Base-by-base conservation (phyloP, 306 rosid species). In the Prunus salicina region DNA sequence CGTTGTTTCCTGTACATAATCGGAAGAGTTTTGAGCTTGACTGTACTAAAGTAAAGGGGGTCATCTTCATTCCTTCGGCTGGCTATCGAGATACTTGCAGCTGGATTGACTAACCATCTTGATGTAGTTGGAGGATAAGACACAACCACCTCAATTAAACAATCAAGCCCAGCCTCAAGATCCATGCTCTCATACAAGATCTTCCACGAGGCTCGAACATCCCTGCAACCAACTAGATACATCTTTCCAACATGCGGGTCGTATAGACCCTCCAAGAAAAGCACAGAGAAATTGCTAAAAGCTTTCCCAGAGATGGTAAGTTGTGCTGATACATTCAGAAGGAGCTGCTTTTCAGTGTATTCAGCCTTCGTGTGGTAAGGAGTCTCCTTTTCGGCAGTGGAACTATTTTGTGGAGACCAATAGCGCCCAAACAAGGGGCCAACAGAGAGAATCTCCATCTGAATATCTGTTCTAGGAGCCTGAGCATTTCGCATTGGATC, bases 191-290 rank as follows among this genome's bases (percentile, higher is more conserved):
- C 87, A 34, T 71, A 80, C 52, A 92, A 81, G 69, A 90, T 82
- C 68, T 87, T 78, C 97, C 98, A 87, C 0, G 96, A 89, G 49
- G 95, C 92, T 73, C 92, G 83, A 75, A 90, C 89, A 51, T 90
- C 96, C 80, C 96, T 87, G 83, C 98, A 95, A 61, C 97, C 97
- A 67, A 95, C 78, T 69, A 95, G 85, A 85, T 92, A 95, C 97
- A 90, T 89, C 78, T 88, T 84, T 47, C 97, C 97, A 52, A 84
- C 91, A 53, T 67, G 96, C 53, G 91, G 96, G 46, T 95, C 96
- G 73, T 92, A 92, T 69, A 90, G 82, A 71, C 98, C 98, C 81
- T 95, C 98, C 65, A 95, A 77, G 79, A 84, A 92, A 63, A 95
- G 86, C 15, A 79, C 75, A 43, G 93, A 89, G 71, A 92, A 81